Conservation (phyloP, 345 rosid species). For the Iberis pinnata region DNA sequence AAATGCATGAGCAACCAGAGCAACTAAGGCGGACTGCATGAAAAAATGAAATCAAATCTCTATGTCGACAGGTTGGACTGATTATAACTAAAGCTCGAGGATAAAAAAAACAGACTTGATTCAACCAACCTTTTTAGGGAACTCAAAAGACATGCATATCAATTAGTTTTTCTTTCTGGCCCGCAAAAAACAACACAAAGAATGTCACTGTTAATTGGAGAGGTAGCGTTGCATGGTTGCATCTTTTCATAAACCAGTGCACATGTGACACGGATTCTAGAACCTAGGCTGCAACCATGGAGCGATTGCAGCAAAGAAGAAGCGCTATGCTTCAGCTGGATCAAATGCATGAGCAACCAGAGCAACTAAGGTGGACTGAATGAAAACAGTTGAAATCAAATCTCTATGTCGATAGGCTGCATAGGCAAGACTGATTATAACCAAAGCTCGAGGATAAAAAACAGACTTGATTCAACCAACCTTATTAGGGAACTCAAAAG, state of each 20-base stretch:
- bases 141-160: conserved; percentile 85
- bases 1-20: conserved; percentile 91
- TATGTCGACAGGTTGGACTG: neutral
- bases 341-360: conserved; percentile 92
- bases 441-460: neutral
- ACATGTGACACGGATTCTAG: conserved; percentile 94
- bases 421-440: neutral
- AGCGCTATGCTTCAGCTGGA: conserved; percentile 83
- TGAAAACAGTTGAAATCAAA: conserved; percentile 7
- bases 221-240: too few relatives aligned
- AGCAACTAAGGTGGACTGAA: conserved; percentile 80
- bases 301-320: conserved; percentile 93
- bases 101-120: neutral
- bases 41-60: conserved; percentile 15
- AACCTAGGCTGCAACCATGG: conserved; percentile 93
- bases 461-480: conserved; percentile 31
- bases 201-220: too few relatives aligned
- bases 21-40: conserved; percentile 74
- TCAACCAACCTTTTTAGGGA: conserved; percentile 83
- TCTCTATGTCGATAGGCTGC: conserved; percentile 6
- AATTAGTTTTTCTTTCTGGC: too few relatives aligned
- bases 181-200: too few relatives aligned
- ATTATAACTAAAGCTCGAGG: conserved; percentile 10
- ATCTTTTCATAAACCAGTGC: conserved; percentile 81
- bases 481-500: conserved; percentile 90